These are phyloP conservation scores for Onygenales sp. DNA, from an alignment of 2,329 filamentous ascomycete species.

Conservation along the genomic window DNA sequence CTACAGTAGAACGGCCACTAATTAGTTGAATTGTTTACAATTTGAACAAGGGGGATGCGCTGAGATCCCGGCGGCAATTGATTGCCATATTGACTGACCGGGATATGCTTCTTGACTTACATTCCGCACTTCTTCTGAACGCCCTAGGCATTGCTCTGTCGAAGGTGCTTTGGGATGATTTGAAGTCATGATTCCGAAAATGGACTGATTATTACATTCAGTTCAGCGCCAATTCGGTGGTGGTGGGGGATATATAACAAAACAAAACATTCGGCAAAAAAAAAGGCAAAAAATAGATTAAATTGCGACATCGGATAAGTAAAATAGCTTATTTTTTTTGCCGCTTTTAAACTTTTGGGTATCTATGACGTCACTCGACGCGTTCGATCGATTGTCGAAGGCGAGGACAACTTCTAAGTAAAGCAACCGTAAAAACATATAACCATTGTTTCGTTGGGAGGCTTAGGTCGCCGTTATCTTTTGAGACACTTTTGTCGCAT, in stretches of 20 bases:
- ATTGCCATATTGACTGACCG: background rate
- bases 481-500: background rate
- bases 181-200: background rate
- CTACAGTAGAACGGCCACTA: slow-evolving; percentile 14
- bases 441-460: background rate
- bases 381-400: background rate
- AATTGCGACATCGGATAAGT: background rate
- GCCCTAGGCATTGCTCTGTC: slow-evolving; percentile 11
- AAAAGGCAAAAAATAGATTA: background rate
- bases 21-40: background rate
- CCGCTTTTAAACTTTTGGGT: background rate
- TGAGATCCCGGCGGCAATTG: background rate
- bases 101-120: slow-evolving; percentile 22
- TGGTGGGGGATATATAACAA: background rate
- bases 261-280: background rate
- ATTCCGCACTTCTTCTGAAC: slow-evolving; percentile 33
- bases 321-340: background rate
- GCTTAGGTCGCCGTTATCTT: background rate
- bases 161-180: background rate
- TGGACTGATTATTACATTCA: background rate
- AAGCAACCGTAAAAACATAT: background rate
- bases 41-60: background rate
- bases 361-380: background rate
- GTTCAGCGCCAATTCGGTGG: background rate
- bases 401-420: background rate